phyloP scores from a whole-genome alignment of 768 basidiomycete species.

The Termitomyces sp. region DNA sequence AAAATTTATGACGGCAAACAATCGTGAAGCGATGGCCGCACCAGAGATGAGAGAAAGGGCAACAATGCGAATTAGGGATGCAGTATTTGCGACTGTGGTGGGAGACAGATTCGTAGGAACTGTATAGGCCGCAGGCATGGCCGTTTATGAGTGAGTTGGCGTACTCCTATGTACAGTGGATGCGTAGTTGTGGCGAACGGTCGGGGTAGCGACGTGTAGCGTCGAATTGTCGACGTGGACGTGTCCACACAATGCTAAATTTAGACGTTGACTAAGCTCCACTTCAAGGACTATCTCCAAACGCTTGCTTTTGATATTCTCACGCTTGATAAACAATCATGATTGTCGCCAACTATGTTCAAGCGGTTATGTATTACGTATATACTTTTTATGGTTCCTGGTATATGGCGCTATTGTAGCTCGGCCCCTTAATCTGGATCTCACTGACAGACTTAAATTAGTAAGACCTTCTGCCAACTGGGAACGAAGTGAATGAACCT shows the following conservation, averaged over 20 bases:
- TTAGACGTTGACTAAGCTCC: constrained; percentile 18
- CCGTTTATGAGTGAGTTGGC: constrained; percentile 28
- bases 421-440: too few species aligned
- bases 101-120: constrained; percentile 71
- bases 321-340: background rate
- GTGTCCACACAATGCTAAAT: constrained; percentile 19
- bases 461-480: too few species aligned
- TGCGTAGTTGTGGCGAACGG: background rate
- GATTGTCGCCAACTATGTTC: too few species aligned
- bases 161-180: constrained; percentile 14
- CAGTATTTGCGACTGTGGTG: constrained; percentile 79
- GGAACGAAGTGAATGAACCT: too few species aligned
- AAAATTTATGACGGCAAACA: constrained; percentile 97
- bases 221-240: constrained; percentile 21
- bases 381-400: too few species aligned
- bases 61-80: constrained; percentile 86
- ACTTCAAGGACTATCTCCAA: background rate
- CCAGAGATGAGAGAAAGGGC: constrained; percentile 89
- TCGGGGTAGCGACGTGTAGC: constrained; percentile 5
- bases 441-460: too few species aligned
- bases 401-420: too few species aligned
- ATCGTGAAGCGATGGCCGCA: constrained; percentile 91
- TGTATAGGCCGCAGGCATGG: constrained; percentile 73
- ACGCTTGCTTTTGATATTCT: background rate
- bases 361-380: too few species aligned